A percentile compares a stretch with the other conserved stretches of the same genome.
Evolutionary conservation across 805 yeast genomes (phyloP).

Genomic region (Lipomyces chichibuensis): DNA sequence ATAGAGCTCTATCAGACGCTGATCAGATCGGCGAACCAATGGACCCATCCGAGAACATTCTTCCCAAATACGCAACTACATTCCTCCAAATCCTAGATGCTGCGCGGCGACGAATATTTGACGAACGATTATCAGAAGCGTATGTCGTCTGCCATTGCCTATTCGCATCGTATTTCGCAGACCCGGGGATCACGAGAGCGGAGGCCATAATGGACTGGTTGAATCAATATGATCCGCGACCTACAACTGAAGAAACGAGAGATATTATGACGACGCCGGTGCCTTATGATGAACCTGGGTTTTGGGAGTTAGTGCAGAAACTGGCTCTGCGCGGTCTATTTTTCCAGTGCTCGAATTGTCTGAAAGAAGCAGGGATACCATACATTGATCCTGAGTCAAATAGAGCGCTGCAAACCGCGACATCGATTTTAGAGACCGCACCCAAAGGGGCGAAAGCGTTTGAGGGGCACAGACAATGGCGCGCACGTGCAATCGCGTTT

Average conservation of each 20-base stretch:
- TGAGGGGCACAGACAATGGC: constrained; percentile 40
- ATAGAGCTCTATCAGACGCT: constrained; percentile 18
- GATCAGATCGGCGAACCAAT: not conserved
- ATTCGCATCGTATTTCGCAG: constrained; percentile 35
- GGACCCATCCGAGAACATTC: constrained; percentile 15
- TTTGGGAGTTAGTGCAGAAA: constrained; percentile 37
- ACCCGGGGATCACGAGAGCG: constrained; percentile 28
- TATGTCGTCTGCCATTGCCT: constrained; percentile 36
- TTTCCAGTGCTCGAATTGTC: constrained; percentile 30
- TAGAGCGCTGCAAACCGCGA: constrained; percentile 23
- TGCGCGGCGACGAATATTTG: constrained; percentile 25
- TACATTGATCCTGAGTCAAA: constrained; percentile 33
- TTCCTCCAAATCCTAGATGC: constrained; percentile 27
- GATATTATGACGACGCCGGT: constrained; percentile 30
- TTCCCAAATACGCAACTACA: constrained; percentile 15
- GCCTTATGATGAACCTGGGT: constrained; percentile 34
- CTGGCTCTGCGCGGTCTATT: constrained; percentile 36
- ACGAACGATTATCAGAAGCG: constrained; percentile 34
- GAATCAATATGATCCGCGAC: constrained; percentile 37
- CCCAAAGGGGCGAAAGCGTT: constrained; percentile 35
- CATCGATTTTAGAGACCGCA: constrained; percentile 37
- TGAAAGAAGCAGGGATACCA: constrained; percentile 30
- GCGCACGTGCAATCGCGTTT: constrained; percentile 34
- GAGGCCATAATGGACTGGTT: constrained; percentile 41
- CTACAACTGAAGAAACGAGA: constrained; percentile 34